These are phyloP conservation scores for Neurospora discreta DNA, from an alignment of 495 filamentous ascomycete species.

Conservation along the genomic window DNA sequence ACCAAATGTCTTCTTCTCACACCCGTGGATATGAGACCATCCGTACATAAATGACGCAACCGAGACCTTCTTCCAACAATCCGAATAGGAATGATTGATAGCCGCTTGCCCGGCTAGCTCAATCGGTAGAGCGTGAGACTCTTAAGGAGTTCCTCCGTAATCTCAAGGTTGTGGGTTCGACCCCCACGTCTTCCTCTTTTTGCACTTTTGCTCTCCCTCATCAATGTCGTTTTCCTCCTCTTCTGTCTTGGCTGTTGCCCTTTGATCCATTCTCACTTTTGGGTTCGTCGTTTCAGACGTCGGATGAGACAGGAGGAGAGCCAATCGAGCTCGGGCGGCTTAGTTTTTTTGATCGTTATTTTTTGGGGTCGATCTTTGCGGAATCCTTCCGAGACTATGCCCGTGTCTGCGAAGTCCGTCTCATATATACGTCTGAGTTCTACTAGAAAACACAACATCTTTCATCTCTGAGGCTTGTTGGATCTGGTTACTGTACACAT, in stretches of 20 bases:
- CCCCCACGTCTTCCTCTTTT: not conserved
- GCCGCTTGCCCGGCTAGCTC: conserved; percentile 41
- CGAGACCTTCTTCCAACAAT: not conserved
- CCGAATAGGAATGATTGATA: not conserved
- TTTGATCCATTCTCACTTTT: too few relatives aligned
- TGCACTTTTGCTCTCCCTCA: too few relatives aligned
- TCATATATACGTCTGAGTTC: not conserved
- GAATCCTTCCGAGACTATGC: not conserved
- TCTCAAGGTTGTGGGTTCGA: not conserved
- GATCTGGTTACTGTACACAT: not conserved
- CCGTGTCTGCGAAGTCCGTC: not conserved
- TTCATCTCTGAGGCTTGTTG: not conserved
- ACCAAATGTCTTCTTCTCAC: not conserved
- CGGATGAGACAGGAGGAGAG: too few relatives aligned
- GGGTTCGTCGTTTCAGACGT: too few relatives aligned
- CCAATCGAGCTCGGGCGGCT: not conserved
- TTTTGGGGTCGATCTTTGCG: not conserved
- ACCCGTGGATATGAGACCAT: not conserved
- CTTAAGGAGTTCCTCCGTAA: conserved; percentile 33
- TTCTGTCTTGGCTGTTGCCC: not conserved
- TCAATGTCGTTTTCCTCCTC: not conserved
- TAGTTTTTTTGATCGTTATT: not conserved
- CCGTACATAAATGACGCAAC: not conserved
- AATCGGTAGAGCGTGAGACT: conserved; percentile 69
- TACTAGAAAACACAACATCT: not conserved